Conservation (phyloP, 2,329 filamentous ascomycete species). For the Colletotrichum sp. region DNA sequence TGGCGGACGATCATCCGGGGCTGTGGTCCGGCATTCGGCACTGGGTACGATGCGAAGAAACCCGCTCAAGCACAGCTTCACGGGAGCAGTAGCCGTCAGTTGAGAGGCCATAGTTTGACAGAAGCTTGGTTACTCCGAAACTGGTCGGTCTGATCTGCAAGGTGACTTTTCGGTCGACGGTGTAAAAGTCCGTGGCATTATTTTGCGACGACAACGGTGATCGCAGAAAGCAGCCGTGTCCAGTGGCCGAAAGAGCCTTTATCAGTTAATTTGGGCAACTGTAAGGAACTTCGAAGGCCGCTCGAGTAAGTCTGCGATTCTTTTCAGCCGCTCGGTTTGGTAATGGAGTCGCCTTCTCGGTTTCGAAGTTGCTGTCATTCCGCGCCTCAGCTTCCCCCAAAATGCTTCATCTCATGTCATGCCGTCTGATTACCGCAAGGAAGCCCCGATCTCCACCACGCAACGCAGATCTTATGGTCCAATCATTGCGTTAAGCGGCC, state of each 20-base stretch:
- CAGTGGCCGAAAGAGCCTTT: neutral
- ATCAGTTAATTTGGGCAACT: neutral
- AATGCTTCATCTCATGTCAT: conserved; percentile 13
- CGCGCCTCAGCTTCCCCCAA: neutral
- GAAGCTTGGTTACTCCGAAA: neutral
- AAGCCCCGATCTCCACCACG: neutral
- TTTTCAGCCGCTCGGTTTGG: neutral
- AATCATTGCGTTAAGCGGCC: neutral
- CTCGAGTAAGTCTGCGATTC: neutral
- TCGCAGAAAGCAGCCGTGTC: neutral
- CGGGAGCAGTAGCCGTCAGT: neutral
- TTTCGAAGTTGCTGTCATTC: neutral
- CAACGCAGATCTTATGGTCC: neutral
- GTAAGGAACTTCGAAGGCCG: accelerated
- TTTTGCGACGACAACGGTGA: neutral
- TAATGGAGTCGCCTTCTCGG: neutral
- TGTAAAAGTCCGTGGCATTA: neutral
- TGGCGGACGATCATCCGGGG: neutral
- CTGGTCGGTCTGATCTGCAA: neutral
- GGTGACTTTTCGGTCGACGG: neutral
- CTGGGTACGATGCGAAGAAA: neutral
- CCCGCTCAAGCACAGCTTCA: neutral
- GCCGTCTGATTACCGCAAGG: conserved; percentile 4
- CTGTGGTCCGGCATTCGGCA: neutral
- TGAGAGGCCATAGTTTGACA: neutral